phyloP scores from a whole-genome alignment of 1,139 yeast species.

The Debaryomyces psychrophilus region DNA sequence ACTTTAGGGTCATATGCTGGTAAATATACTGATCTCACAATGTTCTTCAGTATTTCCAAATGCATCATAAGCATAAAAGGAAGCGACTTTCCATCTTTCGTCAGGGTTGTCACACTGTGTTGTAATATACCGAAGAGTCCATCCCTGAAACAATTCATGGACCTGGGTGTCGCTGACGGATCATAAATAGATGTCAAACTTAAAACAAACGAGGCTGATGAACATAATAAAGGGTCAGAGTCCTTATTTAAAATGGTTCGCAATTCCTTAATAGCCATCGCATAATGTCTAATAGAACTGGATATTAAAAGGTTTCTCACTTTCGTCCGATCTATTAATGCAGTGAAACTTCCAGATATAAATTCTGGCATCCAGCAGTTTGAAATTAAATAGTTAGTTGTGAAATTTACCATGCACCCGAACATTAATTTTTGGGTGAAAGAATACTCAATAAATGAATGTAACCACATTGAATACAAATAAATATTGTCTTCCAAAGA shows the following conservation, averaged over 20 bases:
- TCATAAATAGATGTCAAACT: conserved; percentile 49
- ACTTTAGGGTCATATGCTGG: conserved; percentile 43
- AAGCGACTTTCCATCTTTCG: conserved; percentile 22
- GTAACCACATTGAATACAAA: conserved; percentile 40
- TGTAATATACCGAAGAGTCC: conserved; percentile 45
- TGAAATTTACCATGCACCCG: conserved; percentile 42
- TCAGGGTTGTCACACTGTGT: conserved; percentile 30
- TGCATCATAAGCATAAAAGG: conserved; percentile 36
- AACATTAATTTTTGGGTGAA: conserved; percentile 32
- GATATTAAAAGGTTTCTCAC: conserved; percentile 32
- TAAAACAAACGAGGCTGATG: conserved; percentile 43
- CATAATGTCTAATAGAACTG: conserved; percentile 41
- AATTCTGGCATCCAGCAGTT: conserved; percentile 27
- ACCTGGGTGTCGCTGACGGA: conserved; percentile 47
- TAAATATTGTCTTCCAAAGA: conserved; percentile 33
- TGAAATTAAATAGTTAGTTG: conserved; percentile 45
- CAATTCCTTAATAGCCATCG: conserved; percentile 39
- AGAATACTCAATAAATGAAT: conserved; percentile 31
- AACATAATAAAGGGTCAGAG: conserved; percentile 37
- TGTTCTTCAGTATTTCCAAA: conserved; percentile 41
- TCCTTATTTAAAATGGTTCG: conserved; percentile 34
- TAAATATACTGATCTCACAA: conserved; percentile 39
- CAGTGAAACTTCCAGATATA: conserved; percentile 13
- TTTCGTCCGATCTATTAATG: conserved; percentile 21
- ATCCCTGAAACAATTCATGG: conserved; percentile 45